Evolutionary conservation across 1,284 basidiomycete species (phyloP), one percentile per base, ranked within the genome.

Genomic region (Crucibulum parvulum): DNA sequence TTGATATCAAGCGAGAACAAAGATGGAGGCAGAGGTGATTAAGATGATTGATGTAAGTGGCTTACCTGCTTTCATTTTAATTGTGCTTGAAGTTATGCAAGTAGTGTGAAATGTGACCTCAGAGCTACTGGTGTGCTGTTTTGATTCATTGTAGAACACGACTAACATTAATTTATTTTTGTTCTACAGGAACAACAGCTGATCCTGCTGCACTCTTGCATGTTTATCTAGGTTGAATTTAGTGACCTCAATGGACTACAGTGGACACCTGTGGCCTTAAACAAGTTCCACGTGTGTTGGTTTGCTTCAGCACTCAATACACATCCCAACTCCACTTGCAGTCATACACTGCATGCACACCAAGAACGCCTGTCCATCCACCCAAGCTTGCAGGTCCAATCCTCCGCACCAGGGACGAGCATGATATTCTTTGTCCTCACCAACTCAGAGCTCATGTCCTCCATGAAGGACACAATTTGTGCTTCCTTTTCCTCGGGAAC

Each of bases 171-270:
- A 10, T 34, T 37, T 52, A 10, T 15, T 15, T 34, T 52, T 52
- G 11, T 52, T 37, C 0, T 64, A 16, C 46, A 84, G 82, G 80
- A 80, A 56, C 79, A 82, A 66, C 68, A 74, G 38, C 70, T 74
- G 35, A 70, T 71, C 1, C 71, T 84, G 18, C 37, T 77, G n/a
- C 67, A 70, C 52, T 75, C 81, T 4, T 83, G 84, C 54, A 67
- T 64, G 38, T 72, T 73, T 2, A 83, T 84, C 47, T 83, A 83
- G 59, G 76, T 78, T 6, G 83, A 84, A 53, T 84, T 84, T 62
- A 73, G 72, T 57, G 82, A 84, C 65, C 73, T 84, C 10, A 83
- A 84, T 55, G 83, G 83, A 3, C 59, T 82, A n/a, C 73, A 74
- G 24, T 82, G 82, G 82, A 67, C 78, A 13, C 70, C 47, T 31